Conservation (phyloP, 176 grass and related monocot species). For the Oryza australiensis region DNA sequence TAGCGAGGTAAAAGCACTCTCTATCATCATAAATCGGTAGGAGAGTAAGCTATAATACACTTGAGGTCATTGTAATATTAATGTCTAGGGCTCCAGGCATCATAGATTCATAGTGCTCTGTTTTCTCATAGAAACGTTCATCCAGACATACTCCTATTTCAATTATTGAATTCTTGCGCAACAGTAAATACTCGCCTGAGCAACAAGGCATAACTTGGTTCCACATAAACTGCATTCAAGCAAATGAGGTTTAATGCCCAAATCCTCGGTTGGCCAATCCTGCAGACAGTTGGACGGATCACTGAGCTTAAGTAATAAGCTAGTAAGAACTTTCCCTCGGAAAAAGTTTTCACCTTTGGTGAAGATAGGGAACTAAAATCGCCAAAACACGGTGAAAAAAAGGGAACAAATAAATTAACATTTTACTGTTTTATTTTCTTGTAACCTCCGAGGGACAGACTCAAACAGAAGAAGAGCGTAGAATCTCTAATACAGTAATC, state of each 20-base stretch:
- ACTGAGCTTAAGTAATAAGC: background rate
- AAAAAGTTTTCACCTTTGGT: background rate
- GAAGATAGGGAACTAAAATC: background rate
- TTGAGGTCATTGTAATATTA: background rate
- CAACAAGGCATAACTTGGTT: slow-evolving; percentile 62
- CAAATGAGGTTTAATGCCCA: slow-evolving; percentile 36
- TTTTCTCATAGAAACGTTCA: background rate
- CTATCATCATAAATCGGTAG: background rate
- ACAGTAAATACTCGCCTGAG: slow-evolving; percentile 61
- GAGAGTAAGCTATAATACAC: background rate
- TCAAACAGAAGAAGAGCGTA: background rate
- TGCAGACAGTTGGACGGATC: slow-evolving; percentile 25
- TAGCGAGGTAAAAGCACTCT: background rate
- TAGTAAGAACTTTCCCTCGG: background rate
- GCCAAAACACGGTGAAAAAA: background rate
- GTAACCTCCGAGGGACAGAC: background rate
- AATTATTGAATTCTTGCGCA: background rate
- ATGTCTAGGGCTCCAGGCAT: slow-evolving; percentile 22
- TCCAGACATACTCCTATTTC: background rate
- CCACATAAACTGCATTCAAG: slow-evolving; percentile 70
- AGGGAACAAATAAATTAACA: no score
- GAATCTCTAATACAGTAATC: background rate
- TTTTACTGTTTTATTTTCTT: background rate
- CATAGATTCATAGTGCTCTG: background rate
- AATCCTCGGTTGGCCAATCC: slow-evolving; percentile 68